phyloP scores from a whole-genome alignment of 192 early-diverging fungal species.

The Rhizoclosmatium sp. region DNA sequence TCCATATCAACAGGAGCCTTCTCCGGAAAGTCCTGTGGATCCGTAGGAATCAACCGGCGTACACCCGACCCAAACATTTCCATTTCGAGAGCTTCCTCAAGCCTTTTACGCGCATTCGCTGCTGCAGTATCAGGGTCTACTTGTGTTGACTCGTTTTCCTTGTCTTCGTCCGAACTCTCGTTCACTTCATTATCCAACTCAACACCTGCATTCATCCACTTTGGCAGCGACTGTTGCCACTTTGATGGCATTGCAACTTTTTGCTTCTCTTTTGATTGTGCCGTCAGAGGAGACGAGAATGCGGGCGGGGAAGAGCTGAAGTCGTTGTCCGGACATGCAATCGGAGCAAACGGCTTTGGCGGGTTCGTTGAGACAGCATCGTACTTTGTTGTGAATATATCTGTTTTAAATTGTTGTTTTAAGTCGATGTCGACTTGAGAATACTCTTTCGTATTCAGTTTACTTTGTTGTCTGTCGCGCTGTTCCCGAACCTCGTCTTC shows the following conservation, averaged over 20 bases:
- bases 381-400: constrained; percentile 18
- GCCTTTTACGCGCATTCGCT: not conserved
- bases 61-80: constrained; percentile 3
- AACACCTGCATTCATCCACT: constrained; percentile 1
- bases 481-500: constrained; percentile 2
- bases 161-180: constrained; percentile 17
- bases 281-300: constrained; percentile 41
- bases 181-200: constrained; percentile 31
- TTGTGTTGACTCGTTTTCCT: not conserved
- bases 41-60: not conserved
- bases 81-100: constrained; percentile 38
- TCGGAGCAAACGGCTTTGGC: not conserved
- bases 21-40: not conserved
- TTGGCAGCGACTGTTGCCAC: not conserved
- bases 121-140: not conserved
- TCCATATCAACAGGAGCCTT: not conserved
- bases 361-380: not conserved
- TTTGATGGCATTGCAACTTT: not conserved
- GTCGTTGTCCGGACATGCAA: not conserved
- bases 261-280: not conserved
- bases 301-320: constrained; percentile 47
- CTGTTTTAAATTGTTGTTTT: not conserved
- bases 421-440: not conserved
- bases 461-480: not conserved
- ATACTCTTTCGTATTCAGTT: not conserved